Conservation (phyloP, 108 stramenopile species). For the Aurantiochytrium sp. region DNA sequence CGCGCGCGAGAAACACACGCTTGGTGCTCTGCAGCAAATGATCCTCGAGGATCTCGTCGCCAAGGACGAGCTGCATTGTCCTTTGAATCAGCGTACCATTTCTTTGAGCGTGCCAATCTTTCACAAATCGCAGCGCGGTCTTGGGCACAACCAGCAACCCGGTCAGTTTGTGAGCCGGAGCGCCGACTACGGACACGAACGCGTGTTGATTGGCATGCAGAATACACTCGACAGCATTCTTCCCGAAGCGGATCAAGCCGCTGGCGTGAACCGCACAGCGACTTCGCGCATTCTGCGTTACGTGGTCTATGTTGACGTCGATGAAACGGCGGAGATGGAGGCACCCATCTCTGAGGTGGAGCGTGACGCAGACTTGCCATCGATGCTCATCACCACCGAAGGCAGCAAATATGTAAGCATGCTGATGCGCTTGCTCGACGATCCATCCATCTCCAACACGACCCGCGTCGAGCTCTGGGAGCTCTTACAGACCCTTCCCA, state of each 20-base stretch:
- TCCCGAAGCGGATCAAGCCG: neutral
- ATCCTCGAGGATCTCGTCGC: neutral
- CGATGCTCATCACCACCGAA: neutral
- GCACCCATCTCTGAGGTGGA: neutral
- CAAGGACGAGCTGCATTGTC: neutral
- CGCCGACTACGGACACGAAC: neutral
- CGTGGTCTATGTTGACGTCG: neutral
- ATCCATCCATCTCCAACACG: neutral
- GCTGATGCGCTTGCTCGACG: neutral
- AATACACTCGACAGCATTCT: neutral
- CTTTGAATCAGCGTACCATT: neutral
- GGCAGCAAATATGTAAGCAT: neutral
- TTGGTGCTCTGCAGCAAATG: neutral
- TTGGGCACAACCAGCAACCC: neutral
- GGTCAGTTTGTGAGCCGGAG: neutral
- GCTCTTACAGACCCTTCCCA: neutral
- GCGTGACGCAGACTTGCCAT: neutral
- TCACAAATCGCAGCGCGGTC: neutral
- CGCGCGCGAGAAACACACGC: neutral
- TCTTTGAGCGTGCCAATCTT: neutral
- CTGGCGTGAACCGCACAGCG: neutral
- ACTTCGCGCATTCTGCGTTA: neutral
- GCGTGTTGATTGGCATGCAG: neutral
- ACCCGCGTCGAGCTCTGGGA: conserved; percentile 14
- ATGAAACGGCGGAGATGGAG: neutral